Conservation (phyloP, 2,329 filamentous ascomycete genomes). For the Sporothrix variecibatus region DNA sequence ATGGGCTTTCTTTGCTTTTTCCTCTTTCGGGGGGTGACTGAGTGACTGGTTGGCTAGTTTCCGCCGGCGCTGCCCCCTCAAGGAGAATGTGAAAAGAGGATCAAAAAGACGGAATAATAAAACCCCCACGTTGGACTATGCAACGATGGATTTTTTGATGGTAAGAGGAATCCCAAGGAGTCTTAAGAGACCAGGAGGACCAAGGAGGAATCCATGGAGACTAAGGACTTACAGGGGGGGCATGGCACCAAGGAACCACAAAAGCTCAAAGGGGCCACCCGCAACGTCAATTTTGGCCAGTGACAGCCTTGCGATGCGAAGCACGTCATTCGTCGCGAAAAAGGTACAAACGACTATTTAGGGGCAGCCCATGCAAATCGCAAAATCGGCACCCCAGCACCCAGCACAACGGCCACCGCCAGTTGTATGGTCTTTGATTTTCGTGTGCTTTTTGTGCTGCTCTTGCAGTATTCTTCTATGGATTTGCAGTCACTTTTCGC, state of each 20-base stretch:
- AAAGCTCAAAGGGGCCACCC: neutral
- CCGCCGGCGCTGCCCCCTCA: too few relatives aligned
- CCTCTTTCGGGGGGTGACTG: neutral
- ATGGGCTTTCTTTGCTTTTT: neutral
- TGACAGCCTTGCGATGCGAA: slow-evolving; percentile 18
- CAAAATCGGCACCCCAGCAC: neutral
- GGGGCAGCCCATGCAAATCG: slow-evolving; percentile 4
- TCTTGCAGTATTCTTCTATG: neutral
- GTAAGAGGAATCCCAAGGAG: slow-evolving; percentile 1
- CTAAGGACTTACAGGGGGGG: neutral
- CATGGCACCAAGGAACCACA: neutral
- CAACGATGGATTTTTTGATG: slow-evolving; percentile 1
- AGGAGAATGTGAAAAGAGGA: too few relatives aligned
- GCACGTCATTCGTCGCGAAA: slow-evolving; percentile 24
- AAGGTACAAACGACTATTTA: slow-evolving; percentile 10
- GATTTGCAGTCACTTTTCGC: neutral
- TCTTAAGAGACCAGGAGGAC: neutral
- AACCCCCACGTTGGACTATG: slow-evolving; percentile 7
- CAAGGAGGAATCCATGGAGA: too few relatives aligned
- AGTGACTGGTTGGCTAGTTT: neutral
- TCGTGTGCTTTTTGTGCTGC: neutral
- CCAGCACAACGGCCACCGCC: slow-evolving; percentile 4
- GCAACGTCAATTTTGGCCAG: slow-evolving; percentile 4
- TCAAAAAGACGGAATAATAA: neutral
- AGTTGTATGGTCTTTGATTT: neutral